Conservation (phyloP, 2,329 filamentous ascomycete species). For the Zalaria sp. region DNA sequence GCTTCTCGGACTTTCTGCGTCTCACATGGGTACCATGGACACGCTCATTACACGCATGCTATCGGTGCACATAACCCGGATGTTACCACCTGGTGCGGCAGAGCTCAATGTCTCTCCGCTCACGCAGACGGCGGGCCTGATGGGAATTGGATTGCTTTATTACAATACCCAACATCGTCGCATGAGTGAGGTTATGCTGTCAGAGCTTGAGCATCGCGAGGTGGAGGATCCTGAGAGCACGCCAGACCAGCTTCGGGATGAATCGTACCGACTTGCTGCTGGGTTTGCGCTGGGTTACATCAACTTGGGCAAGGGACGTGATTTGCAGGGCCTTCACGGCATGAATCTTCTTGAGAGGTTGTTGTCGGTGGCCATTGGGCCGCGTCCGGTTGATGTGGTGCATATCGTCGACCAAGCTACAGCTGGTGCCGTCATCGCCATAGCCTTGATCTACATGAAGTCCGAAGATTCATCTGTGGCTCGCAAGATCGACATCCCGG, state of each 20-base stretch:
- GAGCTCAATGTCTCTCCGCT: conserved; percentile 87
- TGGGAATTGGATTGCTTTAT: conserved; percentile 92
- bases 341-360: conserved; percentile 87
- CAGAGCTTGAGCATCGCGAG: conserved; percentile 82
- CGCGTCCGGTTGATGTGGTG: conserved; percentile 81
- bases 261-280: conserved; percentile 90
- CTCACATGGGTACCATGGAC: conserved; percentile 95
- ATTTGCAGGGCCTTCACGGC: conserved; percentile 79
- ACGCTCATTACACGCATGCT: conserved; percentile 82
- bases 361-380: conserved; percentile 70
- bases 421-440: conserved; percentile 80
- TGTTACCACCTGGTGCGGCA: conserved; percentile 82
- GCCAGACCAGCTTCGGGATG: conserved; percentile 72
- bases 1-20: conserved; percentile 81
- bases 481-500: conserved; percentile 82
- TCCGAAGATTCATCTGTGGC: conserved; percentile 79
- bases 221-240: conserved; percentile 53
- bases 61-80: conserved; percentile 89
- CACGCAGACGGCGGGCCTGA: conserved; percentile 89
- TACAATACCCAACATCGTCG: conserved; percentile 90
- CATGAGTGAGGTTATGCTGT: conserved; percentile 99
- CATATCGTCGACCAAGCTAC: conserved; percentile 88
- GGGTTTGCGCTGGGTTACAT: conserved; percentile 90
- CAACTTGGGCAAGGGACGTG: conserved; percentile 80
- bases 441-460: conserved; percentile 93